Conservation (phyloP, 2,329 filamentous ascomycete species). For the Alternaria brassicae region DNA sequence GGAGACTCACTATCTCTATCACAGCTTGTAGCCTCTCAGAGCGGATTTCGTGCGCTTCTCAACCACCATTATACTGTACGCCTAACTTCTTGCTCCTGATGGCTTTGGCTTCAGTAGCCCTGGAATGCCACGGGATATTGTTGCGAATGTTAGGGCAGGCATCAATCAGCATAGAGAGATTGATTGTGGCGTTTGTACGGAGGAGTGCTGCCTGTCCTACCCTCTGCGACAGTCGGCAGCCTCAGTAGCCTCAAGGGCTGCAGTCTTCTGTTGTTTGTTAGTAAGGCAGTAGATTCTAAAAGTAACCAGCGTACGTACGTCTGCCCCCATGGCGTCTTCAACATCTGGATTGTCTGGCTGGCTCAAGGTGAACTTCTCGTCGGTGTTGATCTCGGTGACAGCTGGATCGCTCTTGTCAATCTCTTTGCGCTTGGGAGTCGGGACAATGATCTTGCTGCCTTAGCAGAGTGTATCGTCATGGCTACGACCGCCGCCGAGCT, state of each 20-base stretch:
- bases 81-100: neutral
- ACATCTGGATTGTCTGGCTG: too few species aligned
- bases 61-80: neutral
- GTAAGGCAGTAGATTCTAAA: neutral
- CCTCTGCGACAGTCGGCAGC: neutral
- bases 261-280: neutral
- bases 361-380: too few species aligned
- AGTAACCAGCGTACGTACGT: neutral
- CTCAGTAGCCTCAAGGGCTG: neutral
- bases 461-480: slow-evolving; percentile 3
- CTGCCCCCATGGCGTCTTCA: too few species aligned
- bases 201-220: too few species aligned
- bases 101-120: neutral
- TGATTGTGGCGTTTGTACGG: too few species aligned
- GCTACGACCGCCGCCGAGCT: slow-evolving; percentile 10
- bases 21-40: neutral
- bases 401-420: too few species aligned
- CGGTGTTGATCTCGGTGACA: too few species aligned
- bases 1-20: neutral
- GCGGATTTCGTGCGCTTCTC: neutral
- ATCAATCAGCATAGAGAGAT: too few species aligned
- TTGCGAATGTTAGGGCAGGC: too few species aligned
- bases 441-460: too few species aligned
- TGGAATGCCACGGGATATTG: neutral
- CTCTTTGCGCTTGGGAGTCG: too few species aligned